Base-by-base conservation (phyloP, 345 rosid species). In the Ceriops zippeliana region DNA sequence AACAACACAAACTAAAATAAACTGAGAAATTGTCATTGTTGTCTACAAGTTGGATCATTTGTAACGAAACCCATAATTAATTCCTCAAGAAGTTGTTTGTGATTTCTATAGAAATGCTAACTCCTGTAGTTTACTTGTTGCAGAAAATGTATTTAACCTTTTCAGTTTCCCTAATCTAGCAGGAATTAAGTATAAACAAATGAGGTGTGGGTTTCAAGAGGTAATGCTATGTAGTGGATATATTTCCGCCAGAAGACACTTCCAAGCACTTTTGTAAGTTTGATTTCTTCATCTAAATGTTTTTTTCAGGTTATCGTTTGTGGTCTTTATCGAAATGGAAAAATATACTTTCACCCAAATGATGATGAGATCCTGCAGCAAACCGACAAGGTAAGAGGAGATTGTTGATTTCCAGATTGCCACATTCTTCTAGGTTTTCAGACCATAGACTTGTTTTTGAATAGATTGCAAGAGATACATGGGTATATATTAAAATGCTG, bases 141-240 rank as follows among this genome's bases (percentile, higher is more conserved):
- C 96, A 95, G 96, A 91, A 82, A 91, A 91, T 78, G 92, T 95
- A 68, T 95, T 95, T 77, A 95, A 89, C 71, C 91, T 95, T 75
- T 74, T 82, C 71, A 80, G 81, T 82, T 95, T 91, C 75, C 99
- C 97, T n/a, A 68, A 76, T 78, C 73, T 87, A 75, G 82, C 72
- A n/a, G 97, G 97, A 70, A 63, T 80, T 42, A 86, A 70, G 28
- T 91, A 88, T 84, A 65, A 86, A 82, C 88, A 86, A 68, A 42
- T 95, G 81, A 82, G 96, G 73, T 79, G 66, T 6, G 95, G 90
- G 38, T 88, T 91, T 74, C 89, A 80, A 62, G 95, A 88, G 96
- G 97, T 93, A 71, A 58, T 66, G 32, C 58, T 47, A 63, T 52
- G 30, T 57, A 24, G 69, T 17, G 46, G 63, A 62, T 59, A 32